Evolutionary conservation across 169 alveolate genomes (phyloP).

Genomic region (Prorocentrum cordatum): DNA sequence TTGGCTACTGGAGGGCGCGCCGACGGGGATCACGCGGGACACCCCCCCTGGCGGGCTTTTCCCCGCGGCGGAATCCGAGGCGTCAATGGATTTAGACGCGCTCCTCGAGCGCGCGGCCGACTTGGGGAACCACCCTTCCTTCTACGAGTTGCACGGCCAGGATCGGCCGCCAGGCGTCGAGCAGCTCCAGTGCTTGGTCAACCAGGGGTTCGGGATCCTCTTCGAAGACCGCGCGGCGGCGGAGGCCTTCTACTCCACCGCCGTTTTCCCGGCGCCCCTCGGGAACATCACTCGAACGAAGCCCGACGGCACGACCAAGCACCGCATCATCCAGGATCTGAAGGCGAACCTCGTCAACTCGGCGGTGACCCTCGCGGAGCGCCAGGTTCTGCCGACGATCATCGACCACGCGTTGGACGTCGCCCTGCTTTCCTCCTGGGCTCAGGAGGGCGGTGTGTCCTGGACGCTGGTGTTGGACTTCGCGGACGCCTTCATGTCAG

Average conservation of each 20-base stretch:
- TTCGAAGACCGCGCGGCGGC: background rate
- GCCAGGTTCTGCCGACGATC: too few relatives aligned
- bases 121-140: background rate
- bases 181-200: background rate
- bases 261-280: too few relatives aligned
- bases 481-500: background rate
- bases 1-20: background rate
- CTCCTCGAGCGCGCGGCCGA: background rate
- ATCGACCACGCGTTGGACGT: too few relatives aligned
- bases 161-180: background rate
- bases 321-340: background rate
- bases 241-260: too few relatives aligned
- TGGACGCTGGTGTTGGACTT: background rate
- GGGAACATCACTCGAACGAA: too few relatives aligned
- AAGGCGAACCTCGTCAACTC: background rate
- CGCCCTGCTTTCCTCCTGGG: background rate
- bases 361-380: too few relatives aligned
- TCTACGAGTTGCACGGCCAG: background rate
- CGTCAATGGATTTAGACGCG: background rate
- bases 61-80: background rate
- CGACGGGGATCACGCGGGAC: background rate
- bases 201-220: background rate
- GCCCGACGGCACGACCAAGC: background rate
- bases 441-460: background rate
- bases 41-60: background rate